Base-by-base conservation (phyloP, 148 eudicot genomes). In the Dysphania ambrosioides region DNA sequence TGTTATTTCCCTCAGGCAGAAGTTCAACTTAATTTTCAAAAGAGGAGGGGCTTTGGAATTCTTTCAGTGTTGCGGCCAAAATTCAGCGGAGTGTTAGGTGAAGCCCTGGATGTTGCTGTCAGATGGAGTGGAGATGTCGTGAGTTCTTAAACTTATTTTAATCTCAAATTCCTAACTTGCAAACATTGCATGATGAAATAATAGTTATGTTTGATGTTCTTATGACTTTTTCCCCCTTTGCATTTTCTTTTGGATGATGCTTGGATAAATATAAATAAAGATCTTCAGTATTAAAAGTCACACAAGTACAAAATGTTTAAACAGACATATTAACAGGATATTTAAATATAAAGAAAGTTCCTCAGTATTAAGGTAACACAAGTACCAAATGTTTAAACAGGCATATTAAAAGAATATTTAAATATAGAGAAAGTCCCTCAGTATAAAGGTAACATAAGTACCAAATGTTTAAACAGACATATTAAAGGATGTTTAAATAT, bases 81-180 rank as follows among this genome's bases (percentile, higher is more conserved):
- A 87, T 90, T 95, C 79, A 95, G 98, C 58, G 98, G 98, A 51
- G 92, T 92, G 29, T 79, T 95, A 78, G 97, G 98, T 26, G 97
- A 95, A 89, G 97, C 97, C 86, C 80, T 95, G 70, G 98, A 95
- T 79, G 90, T 95, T 79, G 97, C 98, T 85, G 92, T 88, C 75
- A 86, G 98, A 85, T 95, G 98, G 98, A 95, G 97, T 72, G 98
- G 98, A 19, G 98, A 95, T 86, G 98, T 95, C 73, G 98, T 92
- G 79, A 85, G 96, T 88, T 78, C 71, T 75, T 72, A 23, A 24
- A 56, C 71, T 35, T 44, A 26, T 53, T 24, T 10, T 72, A 30
- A 47, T 36, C 63, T 75, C 27, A 60, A 66, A 60, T 60, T 19
- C 30, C 41, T 71, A 44, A 51, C 34, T 60, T 29, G 60, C 55